Evolutionary conservation across 768 basidiomycete species (phyloP).

Genomic region (Cystofilobasidium capitatum): DNA sequence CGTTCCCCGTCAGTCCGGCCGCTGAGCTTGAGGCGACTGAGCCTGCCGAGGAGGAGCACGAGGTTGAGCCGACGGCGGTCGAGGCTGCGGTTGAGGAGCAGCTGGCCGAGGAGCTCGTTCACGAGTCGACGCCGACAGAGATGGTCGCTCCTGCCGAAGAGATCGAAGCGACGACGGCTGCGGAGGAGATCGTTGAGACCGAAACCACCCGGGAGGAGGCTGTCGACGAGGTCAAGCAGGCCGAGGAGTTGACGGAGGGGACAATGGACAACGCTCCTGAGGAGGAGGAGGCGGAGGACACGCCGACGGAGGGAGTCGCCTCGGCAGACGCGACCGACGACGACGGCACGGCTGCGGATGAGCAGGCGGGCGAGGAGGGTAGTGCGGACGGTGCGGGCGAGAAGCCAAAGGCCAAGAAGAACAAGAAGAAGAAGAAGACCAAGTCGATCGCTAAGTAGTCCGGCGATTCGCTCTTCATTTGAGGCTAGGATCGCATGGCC

Average conservation of each 20-base stretch:
- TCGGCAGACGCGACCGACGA: background rate
- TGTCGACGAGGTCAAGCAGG: background rate
- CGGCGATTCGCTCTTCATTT: no score
- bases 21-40: background rate
- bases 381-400: background rate
- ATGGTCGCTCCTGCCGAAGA: background rate
- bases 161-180: background rate
- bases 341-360: background rate
- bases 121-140: background rate
- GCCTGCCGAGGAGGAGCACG: background rate
- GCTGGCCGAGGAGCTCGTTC: background rate
- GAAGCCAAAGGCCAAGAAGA: background rate
- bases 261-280: background rate
- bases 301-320: background rate
- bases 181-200: background rate
- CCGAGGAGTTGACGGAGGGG: background rate
- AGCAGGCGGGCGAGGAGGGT: no score
- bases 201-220: background rate
- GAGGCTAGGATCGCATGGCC: no score
- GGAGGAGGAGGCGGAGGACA: background rate
- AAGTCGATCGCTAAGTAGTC: conserved; percentile 6
- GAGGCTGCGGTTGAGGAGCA: background rate
- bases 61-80: background rate
- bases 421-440: background rate
- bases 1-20: background rate